Evolutionary conservation across 768 basidiomycete genomes (phyloP), one percentile per base, ranked within the genome.

Genomic region (Serendipita sp.): DNA sequence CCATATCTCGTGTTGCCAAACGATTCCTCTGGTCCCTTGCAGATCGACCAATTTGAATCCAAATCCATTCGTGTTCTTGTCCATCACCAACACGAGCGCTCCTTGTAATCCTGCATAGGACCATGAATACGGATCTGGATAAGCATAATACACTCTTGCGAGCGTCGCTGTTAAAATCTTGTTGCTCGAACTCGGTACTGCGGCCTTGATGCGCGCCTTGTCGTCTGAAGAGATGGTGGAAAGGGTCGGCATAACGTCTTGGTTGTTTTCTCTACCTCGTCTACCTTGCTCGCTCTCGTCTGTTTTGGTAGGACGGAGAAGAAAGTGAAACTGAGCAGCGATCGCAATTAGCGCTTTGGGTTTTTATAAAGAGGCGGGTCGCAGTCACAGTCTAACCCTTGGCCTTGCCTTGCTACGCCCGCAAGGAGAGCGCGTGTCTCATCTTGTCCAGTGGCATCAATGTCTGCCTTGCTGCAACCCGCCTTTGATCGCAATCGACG

Each of bases 1-100:
- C 69, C 92, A 95, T 3, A 97, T 74, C 72, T 95, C 92, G 68
- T 96, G 90, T 65, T 91, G 84, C 95, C 95, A 99, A 46, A 92
- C 83, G 23, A 93, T 81, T 3, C 91, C 92, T 63, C 91, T 76
- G 2, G 89, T 90, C 18, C 91, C 89, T 67, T 79, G 74, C 16
- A 96, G 70, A 73, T 97, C 95, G 2, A 98, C 87, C 62, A 98
- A 76, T 72, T 82, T 83, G 70, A 96, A 82, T 71, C 78, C 79
- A 44, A 83, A 76, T 3, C 78, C 77, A 31, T 80, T 81, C 63
- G 78, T 81, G 2, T 74, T 72, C 53, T 76, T 81, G 71, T 92
- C 85, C 13, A 79, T 75, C 15, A 81, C 79, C 67, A 95, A 82
- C 1, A 84, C 84, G 43, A 97, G 75, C 27, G 85, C 92, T 8